Base-by-base conservation (phyloP, 768 basidiomycete species). In the Phylloporus sp. region DNA sequence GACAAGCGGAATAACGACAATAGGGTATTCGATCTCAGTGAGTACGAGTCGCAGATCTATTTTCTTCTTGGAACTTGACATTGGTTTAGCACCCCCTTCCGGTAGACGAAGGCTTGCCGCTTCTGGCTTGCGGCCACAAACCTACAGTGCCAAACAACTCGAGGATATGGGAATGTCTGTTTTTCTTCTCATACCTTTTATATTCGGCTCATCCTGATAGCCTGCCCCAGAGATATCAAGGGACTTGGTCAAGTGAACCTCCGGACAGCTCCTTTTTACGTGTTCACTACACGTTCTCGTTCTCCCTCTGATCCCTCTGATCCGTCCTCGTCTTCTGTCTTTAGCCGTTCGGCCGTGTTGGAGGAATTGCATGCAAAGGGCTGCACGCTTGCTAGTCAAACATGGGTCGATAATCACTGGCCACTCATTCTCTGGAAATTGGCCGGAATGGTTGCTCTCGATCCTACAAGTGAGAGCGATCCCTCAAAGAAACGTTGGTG, bases 351-450 rank as follows among this genome's bases (percentile, higher is more conserved):
- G 2, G 79, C 76, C 12, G 87, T 82, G 2, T 69, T 86, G 16
- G 65, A 76, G 23, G 74, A 82, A 52, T 70, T 93, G 10, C 70
- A 76, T 4, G 66, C 67, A 22, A 72, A 64, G 9, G 89, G 87
- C 0, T 94, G 91, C 55, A 65, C 61, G 2, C 76, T 91, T 22
- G 88, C 81, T 3, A 88, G 84, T 8, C 73, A 82, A 56, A 69
- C 75, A 22, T 99, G 97, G 97, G 84, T 97, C 1, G 80, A 88
- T 45, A 97, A 97, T 60, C 94, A 97, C 59, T 99, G 93, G 90
- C 68, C 72, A 10, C 70, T 94, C 40, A 82, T 98, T 27, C 76
- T 99, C 4, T 99, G 97, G 97, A 99, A 99, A 71, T 70, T 97
- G 20, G 91, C 93, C 4, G 88, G 90, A 12, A 82, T 92, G 79